Evolutionary conservation across 164 flowering plant genomes (phyloP).

Genomic region (Piper longum): DNA sequence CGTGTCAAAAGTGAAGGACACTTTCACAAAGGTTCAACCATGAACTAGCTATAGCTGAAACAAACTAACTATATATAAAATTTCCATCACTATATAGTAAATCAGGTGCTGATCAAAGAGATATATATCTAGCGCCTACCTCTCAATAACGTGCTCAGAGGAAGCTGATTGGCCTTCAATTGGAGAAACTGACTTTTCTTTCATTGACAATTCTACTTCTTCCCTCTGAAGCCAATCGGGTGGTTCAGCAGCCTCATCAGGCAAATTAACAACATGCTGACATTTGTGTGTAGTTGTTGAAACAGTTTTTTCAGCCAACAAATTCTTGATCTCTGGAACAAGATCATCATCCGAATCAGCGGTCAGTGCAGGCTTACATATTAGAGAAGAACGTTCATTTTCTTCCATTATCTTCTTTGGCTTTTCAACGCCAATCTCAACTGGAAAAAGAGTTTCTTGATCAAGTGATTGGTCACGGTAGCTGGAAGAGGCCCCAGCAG

Average conservation of each 20-base stretch:
- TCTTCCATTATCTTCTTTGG: no score
- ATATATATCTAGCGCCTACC: slow-evolving; percentile 20
- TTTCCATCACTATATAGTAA: background rate
- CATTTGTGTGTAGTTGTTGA: slow-evolving; percentile 7
- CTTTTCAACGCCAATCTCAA: no score
- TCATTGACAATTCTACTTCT: slow-evolving; percentile 4
- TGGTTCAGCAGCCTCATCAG: slow-evolving; percentile 3
- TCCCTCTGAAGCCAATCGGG: slow-evolving; percentile 24
- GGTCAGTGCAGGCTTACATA: no score
- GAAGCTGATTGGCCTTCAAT: slow-evolving; percentile 8
- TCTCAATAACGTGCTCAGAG: slow-evolving; percentile 25
- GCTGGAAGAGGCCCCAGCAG: slow-evolving; percentile 20
- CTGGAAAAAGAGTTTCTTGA: no score
- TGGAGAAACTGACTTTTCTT: background rate
- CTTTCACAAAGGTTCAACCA: background rate
- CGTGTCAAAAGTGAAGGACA: background rate
- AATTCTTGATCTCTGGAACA: background rate
- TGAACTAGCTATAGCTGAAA: background rate
- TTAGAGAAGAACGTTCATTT: no score
- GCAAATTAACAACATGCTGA: slow-evolving; percentile 3
- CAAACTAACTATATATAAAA: no score
- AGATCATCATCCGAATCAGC: no score
- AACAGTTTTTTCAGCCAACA: background rate
- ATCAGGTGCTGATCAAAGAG: background rate
- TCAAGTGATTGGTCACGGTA: no score